phyloP scores from a whole-genome alignment of 140 eudicot genomes.

The Flaveria floridana region DNA sequence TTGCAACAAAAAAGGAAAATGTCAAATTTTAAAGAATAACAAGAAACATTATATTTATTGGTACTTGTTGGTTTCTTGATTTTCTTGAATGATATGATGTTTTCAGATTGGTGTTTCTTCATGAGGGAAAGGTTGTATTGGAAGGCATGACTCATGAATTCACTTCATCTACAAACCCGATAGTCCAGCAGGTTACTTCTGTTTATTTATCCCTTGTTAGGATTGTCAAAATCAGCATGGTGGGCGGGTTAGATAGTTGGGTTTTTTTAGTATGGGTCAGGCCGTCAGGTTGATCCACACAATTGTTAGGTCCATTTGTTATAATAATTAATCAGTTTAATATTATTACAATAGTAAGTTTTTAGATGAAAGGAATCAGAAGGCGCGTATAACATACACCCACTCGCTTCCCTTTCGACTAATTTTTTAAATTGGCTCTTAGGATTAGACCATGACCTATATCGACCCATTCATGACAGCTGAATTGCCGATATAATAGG shows the following conservation, averaged over 20 bases:
- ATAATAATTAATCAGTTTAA: not conserved
- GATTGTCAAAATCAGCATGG: not conserved
- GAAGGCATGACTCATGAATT: slow-evolving; percentile 95
- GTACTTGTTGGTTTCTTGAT: not conserved
- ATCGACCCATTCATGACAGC: not conserved
- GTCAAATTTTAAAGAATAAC: not conserved
- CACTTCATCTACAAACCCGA: slow-evolving; percentile 79
- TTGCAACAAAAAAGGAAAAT: no score
- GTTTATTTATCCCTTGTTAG: not conserved
- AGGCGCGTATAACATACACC: not conserved
- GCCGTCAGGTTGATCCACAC: slow-evolving; percentile 3
- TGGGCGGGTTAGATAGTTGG: not conserved
- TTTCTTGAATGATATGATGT: not conserved
- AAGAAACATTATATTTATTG: not conserved
- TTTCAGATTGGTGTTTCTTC: slow-evolving; percentile 74
- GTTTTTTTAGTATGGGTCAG: not conserved
- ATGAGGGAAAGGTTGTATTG: slow-evolving; percentile 97
- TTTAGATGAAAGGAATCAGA: not conserved
- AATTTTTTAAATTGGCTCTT: not conserved
- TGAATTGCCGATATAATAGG: not conserved
- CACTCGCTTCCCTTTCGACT: not conserved
- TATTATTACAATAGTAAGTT: not conserved
- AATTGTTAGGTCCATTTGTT: slow-evolving; percentile 10
- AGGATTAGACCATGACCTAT: slow-evolving; percentile 11
- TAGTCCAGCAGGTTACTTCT: slow-evolving; percentile 74